Base-by-base conservation (phyloP, 2,329 filamentous ascomycete genomes). In the Colletotrichum siamense region DNA sequence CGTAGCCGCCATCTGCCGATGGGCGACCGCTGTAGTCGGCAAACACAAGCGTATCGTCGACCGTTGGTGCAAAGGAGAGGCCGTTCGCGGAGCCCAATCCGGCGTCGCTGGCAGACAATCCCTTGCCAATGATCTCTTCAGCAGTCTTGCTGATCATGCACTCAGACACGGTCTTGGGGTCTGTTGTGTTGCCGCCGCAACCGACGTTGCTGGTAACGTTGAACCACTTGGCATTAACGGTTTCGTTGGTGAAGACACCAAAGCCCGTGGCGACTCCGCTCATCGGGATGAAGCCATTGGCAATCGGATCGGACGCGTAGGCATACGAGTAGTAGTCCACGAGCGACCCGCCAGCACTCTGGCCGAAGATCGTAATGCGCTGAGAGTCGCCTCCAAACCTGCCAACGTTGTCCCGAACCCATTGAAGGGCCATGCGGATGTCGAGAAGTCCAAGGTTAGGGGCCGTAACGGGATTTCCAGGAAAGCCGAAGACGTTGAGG, bases 321-420 rank as follows among this genome's bases (percentile, higher is more conserved):
- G 89, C 87, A 75, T 89, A 90, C 8, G 87, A 84, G 82, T 87
- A 89, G 79, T 86, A 86, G 78, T 90, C 88, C 2, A 86, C 86
- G 7, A 85, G 80, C 16, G 75, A 71, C 8, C 75, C 73, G 1
- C 81, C 81, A 26, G 81, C 82, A 18, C 80, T 82, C 64, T 82
- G 79, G 10, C 82, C 80, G 68, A 82, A 82, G 22, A 83, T 73
- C 4, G 80, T 81, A 68, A 83, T 82, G 32, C 75, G 76, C 22
- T 61, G 59, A n/a, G 68, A 67, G 36, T 80, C 76, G 36, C 79
- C 79, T 34, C 79, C 79, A 24, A 80, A 80, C 30, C 57, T 55
- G 4, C 64, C 78, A 16, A 80, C 73, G 22, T 80, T 80, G 15
- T 77, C 76, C 9, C 72, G 73, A 8, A 79, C 77, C 79, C 79